Evolutionary conservation across 345 rosid genomes (phyloP).

Genomic region (Brassica juncea): DNA sequence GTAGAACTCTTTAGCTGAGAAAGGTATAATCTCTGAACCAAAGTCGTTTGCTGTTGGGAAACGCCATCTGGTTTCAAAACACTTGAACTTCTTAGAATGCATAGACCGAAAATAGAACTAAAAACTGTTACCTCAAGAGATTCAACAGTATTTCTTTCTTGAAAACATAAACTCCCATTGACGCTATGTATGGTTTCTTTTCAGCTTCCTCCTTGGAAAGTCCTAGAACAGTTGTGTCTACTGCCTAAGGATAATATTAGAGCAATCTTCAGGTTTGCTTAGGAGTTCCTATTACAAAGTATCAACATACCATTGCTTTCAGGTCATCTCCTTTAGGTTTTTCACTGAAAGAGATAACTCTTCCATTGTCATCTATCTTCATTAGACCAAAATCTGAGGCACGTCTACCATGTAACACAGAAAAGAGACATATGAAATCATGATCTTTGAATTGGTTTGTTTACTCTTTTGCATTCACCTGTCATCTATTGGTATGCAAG

Average conservation of each 20-base stretch:
- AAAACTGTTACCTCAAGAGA: constrained; percentile 68
- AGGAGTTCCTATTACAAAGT: neutral
- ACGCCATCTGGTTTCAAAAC: constrained; percentile 71
- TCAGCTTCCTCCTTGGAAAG: constrained; percentile 75
- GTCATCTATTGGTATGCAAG: constrained; percentile 78
- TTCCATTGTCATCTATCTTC: constrained; percentile 88
- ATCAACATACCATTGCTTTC: constrained; percentile 69
- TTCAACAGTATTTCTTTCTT: constrained; percentile 92
- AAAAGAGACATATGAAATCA: constrained; percentile 26
- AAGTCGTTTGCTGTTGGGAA: constrained; percentile 98
- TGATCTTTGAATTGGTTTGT: constrained; percentile 18
- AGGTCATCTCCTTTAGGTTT: constrained; percentile 83
- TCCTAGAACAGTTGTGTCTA: constrained; percentile 84
- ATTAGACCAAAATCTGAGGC: constrained; percentile 97
- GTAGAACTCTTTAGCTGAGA: constrained; percentile 77
- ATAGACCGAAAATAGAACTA: neutral
- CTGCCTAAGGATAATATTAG: constrained; percentile 57
- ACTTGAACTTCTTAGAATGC: neutral
- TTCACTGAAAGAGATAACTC: constrained; percentile 81
- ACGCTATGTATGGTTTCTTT: constrained; percentile 92
- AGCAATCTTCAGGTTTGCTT: constrained; percentile 4
- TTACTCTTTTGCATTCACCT: constrained; percentile 43
- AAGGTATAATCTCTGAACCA: constrained; percentile 94
- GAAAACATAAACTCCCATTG: constrained; percentile 97
- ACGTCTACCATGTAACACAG: constrained; percentile 62